These are phyloP conservation scores for Trichosporon sp. DNA, from an alignment of 1,284 basidiomycete species.

Conservation along the genomic window DNA sequence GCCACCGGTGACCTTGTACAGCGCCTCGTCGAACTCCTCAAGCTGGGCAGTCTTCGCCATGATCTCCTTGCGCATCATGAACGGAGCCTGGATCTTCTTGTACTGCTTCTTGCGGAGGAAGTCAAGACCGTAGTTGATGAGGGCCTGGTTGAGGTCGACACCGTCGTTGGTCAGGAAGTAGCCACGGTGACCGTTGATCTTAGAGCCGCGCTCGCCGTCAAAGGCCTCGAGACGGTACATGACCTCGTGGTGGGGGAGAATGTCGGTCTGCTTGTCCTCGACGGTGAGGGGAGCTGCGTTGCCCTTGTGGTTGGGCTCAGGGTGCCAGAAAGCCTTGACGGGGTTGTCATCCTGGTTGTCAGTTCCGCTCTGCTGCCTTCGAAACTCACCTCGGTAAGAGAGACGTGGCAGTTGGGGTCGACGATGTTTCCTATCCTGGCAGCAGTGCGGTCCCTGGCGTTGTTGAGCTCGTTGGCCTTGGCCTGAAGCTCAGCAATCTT, in stretches of 20 bases:
- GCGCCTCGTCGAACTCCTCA: conserved; percentile 95
- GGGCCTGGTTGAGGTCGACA: conserved; percentile 93
- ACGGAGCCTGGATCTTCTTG: conserved; percentile 95
- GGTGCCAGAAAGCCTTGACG: conserved; percentile 78
- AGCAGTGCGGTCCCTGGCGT: conserved; percentile 71
- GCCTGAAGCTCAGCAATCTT: conserved; percentile 62
- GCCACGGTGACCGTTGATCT: conserved; percentile 91
- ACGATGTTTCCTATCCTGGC: conserved; percentile 88
- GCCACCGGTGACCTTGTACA: conserved; percentile 79
- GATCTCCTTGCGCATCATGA: conserved; percentile 96
- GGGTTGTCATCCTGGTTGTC: conserved; percentile 75
- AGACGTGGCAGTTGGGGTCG: conserved; percentile 77
- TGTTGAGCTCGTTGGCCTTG: conserved; percentile 65
- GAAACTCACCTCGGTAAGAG: conserved; percentile 71
- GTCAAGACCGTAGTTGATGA: conserved; percentile 92
- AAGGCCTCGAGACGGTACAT: conserved; percentile 88
- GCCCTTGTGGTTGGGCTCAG: conserved; percentile 63
- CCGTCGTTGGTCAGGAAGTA: conserved; percentile 95
- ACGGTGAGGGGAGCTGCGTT: conserved; percentile 49
- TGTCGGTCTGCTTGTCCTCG: conserved; percentile 61
- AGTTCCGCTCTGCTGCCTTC: background rate
- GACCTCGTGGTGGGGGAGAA: conserved; percentile 95
- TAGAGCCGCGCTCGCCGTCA: conserved; percentile 91
- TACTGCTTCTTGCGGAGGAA: conserved; percentile 77
- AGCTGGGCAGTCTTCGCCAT: conserved; percentile 98